Base-by-base conservation (phyloP, 1,139 yeast species). In the Blastobotrys ciferrii region DNA sequence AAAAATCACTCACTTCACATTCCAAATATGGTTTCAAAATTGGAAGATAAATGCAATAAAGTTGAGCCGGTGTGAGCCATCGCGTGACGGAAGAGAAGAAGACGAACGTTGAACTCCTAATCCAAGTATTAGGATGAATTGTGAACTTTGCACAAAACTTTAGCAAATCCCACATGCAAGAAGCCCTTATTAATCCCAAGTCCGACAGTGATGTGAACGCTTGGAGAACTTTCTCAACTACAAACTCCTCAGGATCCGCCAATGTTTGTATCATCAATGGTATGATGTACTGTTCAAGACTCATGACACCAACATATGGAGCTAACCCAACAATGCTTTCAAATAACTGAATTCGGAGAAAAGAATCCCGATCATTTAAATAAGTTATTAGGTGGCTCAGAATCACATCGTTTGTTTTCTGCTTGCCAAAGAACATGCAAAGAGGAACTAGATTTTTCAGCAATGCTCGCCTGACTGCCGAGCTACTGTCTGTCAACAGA, bases 321-420 rank as follows among this genome's bases (percentile, higher is more conserved):
- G 95, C 87, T 20, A 94, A 71, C 1, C 84, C 81, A 4, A 88
- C 76, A n/a, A 91, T 79, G n/a, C 88, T 76, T 33, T 82, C 77
- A 41, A 91, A 80, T 58, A 94, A 82, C 5, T 83, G 81, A 30
- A 85, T 70, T 50, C 95, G 73, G 20, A 92, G 70, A 25, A 80
- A 77, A 2, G 84, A 73, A 59, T 83, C 82, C 45, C 81, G 75
- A 62, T 89, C 97, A 64, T 94, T 94, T 52, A 94, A 69, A 61
- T 89, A 94, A 0, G 98, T 91, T 41, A 92, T 89, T 47, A 91
- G 71, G 70, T 94, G 98, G 39, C 96, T 91, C 43, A 94, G 68
- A 13, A 94, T 81, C 39, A 91, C 74, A 65, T 94, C 98, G 62
- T 87, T 89, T 0, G 96, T 85, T 58, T 81, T 85, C 47, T 88